phyloP scores from a whole-genome alignment of 2,329 filamentous ascomycete genomes.

The Coniochaeta hoffmannii region DNA sequence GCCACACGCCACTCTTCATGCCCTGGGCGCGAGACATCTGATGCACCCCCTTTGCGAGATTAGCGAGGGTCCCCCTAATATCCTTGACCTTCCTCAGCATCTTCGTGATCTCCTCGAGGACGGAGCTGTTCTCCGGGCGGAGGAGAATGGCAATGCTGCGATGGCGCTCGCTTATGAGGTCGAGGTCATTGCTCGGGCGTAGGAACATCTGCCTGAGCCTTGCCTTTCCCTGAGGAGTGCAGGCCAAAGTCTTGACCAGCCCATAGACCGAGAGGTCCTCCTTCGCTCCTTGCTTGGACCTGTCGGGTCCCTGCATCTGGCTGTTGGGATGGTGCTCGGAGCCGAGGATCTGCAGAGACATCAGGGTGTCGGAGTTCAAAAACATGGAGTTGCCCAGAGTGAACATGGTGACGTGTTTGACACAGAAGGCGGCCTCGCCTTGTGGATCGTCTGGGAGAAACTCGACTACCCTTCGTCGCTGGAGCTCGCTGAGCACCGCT shows the following conservation, averaged over 20 bases:
- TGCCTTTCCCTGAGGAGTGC: conserved; percentile 70
- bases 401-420: conserved; percentile 67
- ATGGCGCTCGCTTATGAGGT: conserved; percentile 64
- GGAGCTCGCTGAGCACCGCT: conserved; percentile 74
- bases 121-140: conserved; percentile 56
- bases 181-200: conserved; percentile 63
- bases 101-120: conserved; percentile 47
- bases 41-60: conserved; percentile 72
- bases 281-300: conserved; percentile 56
- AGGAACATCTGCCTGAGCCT: conserved; percentile 75
- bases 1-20: conserved; percentile 64
- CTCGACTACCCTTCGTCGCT: conserved; percentile 56
- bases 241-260: conserved; percentile 66
- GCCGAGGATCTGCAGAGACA: conserved; percentile 77
- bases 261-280: conserved; percentile 81
- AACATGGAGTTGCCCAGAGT: conserved; percentile 62
- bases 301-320: conserved; percentile 64
- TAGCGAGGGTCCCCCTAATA: conserved; percentile 59
- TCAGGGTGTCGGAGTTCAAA: conserved; percentile 71
- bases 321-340: conserved; percentile 77
- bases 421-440: conserved; percentile 46
- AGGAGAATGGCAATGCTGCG: conserved; percentile 60
- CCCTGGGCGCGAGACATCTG: conserved; percentile 37
- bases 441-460: conserved; percentile 54
- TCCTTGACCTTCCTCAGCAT: conserved; percentile 68